phyloP scores from a whole-genome alignment of 192 early-diverging fungal genomes.

The Mortierella antarctica region DNA sequence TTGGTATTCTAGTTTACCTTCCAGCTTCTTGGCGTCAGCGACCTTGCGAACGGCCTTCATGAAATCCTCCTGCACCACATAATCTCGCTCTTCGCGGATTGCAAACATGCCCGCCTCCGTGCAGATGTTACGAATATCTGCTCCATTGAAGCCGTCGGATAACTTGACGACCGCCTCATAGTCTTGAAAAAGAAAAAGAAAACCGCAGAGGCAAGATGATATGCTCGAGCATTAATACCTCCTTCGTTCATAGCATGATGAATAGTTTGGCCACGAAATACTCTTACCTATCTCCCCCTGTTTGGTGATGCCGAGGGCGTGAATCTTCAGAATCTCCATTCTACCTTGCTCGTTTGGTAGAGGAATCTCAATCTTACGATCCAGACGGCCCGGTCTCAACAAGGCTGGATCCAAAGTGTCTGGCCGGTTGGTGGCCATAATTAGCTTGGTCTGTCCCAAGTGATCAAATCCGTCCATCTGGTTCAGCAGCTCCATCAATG shows the following conservation, averaged over 20 bases:
- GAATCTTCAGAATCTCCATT: conserved; percentile 98
- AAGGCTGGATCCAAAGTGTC: conserved; percentile 98
- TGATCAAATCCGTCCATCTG: conserved; percentile 99
- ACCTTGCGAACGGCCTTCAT: conserved; percentile 99
- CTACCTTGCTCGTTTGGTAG: conserved; percentile 98
- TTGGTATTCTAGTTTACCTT: conserved; percentile 90
- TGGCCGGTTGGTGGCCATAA: conserved; percentile 99
- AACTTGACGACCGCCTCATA: conserved; percentile 99
- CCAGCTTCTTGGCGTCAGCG: conserved; percentile 95
- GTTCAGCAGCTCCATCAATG: conserved; percentile 98
- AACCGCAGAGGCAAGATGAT: background rate
- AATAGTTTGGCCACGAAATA: background rate
- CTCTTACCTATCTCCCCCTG: conserved; percentile 91
- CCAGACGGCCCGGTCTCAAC: conserved; percentile 94
- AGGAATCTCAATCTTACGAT: conserved; percentile 99
- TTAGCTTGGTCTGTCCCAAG: conserved; percentile 97
- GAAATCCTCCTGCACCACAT: conserved; percentile 97
- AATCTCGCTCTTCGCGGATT: conserved; percentile 98
- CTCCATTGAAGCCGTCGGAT: conserved; percentile 98
- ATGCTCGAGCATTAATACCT: background rate
- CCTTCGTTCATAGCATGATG: too few relatives aligned
- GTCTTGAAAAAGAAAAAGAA: conserved; percentile 61
- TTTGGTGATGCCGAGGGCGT: conserved; percentile 92
- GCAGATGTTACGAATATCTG: conserved; percentile 98
- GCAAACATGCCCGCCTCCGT: conserved; percentile 99